Evolutionary conservation across 1,139 yeast genomes (phyloP).

Genomic region (Candida sojae): DNA sequence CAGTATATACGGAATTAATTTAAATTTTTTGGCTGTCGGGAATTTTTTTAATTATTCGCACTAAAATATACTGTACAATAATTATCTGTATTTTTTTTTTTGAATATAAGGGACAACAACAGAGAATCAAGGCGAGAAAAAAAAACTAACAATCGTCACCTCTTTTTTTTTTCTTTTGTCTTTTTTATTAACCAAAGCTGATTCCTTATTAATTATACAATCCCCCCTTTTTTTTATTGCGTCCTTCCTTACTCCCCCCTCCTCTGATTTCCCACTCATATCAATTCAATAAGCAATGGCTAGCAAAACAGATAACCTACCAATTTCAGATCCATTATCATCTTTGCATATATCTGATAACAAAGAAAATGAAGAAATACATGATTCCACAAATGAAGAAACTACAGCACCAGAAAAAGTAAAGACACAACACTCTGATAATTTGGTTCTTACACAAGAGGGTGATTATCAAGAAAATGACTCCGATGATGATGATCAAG

Average conservation of each 20-base stretch:
- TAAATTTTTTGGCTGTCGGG: too few relatives aligned
- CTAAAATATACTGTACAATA: too few relatives aligned
- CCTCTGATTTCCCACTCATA: neutral
- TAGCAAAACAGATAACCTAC: neutral
- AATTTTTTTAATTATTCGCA: too few relatives aligned
- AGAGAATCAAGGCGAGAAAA: neutral
- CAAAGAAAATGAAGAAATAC: neutral
- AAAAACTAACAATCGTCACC: neutral
- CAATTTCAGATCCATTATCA: conserved; percentile 1
- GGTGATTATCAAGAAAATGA: neutral
- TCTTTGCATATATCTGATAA: neutral
- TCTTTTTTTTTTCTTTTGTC: neutral
- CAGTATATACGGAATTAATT: too few relatives aligned
- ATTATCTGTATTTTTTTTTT: too few relatives aligned
- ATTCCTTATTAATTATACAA: neutral
- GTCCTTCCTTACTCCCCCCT: too few relatives aligned
- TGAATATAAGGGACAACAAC: neutral
- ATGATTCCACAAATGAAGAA: neutral
- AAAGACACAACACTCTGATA: neutral
- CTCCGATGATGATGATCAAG: neutral
- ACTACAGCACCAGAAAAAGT: neutral
- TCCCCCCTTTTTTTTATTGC: neutral
- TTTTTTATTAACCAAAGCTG: neutral
- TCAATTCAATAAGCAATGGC: neutral
- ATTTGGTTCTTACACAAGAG: neutral